Evolutionary conservation across 2,329 filamentous ascomycete species (phyloP), one percentile per base, ranked within the genome.

Genomic region (Colletotrichum graminicola): DNA sequence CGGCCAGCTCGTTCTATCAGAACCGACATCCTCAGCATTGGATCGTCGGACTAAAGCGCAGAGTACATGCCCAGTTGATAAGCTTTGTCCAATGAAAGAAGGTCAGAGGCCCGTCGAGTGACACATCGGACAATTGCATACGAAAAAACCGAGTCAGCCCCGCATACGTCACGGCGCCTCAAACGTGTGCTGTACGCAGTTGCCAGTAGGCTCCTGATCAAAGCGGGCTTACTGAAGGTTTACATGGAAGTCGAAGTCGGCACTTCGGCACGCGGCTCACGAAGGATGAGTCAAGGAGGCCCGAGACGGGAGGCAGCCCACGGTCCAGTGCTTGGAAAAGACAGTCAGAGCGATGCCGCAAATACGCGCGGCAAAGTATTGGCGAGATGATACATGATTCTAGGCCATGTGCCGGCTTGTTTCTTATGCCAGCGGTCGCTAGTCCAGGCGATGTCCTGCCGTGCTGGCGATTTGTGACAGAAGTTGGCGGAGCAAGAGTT

Each of bases 1-100:
- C 72, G 65, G 68, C 73, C 72, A 75, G 84, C 85, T 89, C 87
- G 85, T 86, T 88, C 85, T 88, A 83, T 90, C 88, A 90, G 88
- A 90, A 81, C 87, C 85, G 85, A 82, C 83, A 85, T 84, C 84
- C 82, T 85, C 82, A 88, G 84, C 79, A 79, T 86, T 89, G 86
- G 87, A 85, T 84, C 81, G 82, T 82, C 83, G 87, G 88, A 90
- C 88, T 90, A 90, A 88, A 87, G 84, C 85, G 85, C 85, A 81
- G 88, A 89, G 87, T 84, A 90, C 88, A 90, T 87, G 67, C 76
- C 2, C 26, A 55, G 60, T 62, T 59, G 71, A 65, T 72, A 34
- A 66, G 32, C 56, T 45, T 18, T 18, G 26, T 26, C 36, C 56
- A 68, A 71, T 66, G 57, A 63, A 29, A 59, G 56, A 41, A 47